Base-by-base conservation (phyloP, 169 alveolate species). In the Plasmodium gonderi region DNA sequence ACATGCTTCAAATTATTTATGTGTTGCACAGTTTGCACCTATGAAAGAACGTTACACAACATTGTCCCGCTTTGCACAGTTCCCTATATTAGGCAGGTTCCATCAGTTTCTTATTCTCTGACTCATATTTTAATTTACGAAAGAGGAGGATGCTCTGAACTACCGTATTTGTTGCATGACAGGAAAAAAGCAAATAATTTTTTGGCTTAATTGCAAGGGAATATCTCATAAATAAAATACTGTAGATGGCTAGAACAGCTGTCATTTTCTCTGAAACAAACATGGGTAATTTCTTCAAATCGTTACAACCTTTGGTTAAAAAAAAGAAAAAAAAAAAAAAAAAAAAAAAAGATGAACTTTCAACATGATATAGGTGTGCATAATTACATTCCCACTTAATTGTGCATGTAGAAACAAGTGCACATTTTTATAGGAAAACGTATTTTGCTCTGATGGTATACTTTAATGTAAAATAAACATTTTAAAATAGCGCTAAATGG, bases 151-250 rank as follows among this genome's bases (percentile, higher is more conserved):
- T 91, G 45, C 95, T 96, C 80, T 97, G 98, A 11, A 96, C 97
- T 38, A 95, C 68, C 51, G 97, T 94, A 92, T 97, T 97, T 82
- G 97, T 93, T 44, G 97, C 81, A 83, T 97, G 99, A 94, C 99
- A 97, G 3, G 98, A 42, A 85, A 97, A 96, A 9, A 97, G 97
- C 6, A 97, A 85, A 85, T 94, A 92, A 91, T 97, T 97, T 49
- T 97, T 95, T 12, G 99, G 99, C 78, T 95, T 82, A 14, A 98
- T 98, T 93, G 96, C 96, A 94, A 93, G 95, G 2, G 99, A 98
- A 91, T 97, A 98, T n/a, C 99, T 82, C 98, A 97, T 96, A 91
- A 98, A 98, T 81, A 98, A 95, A 17, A 96, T 69, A 40, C 99
- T 97, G 94, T 98, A 98, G 8, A 97, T 77, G 69, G 98, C 91